phyloP scores from a whole-genome alignment of 306 rosid genomes.

The Casuarina equisetifolia region DNA sequence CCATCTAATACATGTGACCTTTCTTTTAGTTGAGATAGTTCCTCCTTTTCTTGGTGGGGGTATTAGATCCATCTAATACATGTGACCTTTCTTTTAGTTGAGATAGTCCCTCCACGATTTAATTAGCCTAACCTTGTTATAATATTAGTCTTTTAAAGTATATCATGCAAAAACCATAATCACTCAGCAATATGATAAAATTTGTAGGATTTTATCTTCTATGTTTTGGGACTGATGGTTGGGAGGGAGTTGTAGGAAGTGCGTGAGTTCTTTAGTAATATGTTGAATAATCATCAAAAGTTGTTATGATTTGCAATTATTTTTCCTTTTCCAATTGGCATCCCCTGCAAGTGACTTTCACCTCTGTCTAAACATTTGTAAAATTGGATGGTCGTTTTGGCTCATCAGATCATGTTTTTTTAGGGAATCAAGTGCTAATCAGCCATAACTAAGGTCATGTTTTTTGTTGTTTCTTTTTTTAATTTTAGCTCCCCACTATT shows the following conservation, averaged over 20 bases:
- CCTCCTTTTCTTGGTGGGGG: constrained; percentile 10
- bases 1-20: neutral
- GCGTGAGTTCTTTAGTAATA: neutral
- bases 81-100: neutral
- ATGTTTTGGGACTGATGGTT: neutral
- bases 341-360: neutral
- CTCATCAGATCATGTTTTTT: neutral
- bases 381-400: neutral
- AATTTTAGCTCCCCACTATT: neutral
- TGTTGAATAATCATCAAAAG: neutral
- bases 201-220: neutral
- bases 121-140: constrained; percentile 5
- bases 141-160: neutral
- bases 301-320: neutral
- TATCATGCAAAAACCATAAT: neutral
- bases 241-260: neutral
- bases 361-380: neutral
- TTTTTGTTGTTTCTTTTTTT: neutral
- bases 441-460: neutral
- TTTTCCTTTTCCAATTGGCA: neutral
- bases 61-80: neutral
- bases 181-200: neutral
- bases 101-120: constrained; percentile 6
- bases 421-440: neutral
- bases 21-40: constrained; percentile 9